phyloP scores from a whole-genome alignment of 31 red algal species.

The Porphyra umbilicalis region DNA sequence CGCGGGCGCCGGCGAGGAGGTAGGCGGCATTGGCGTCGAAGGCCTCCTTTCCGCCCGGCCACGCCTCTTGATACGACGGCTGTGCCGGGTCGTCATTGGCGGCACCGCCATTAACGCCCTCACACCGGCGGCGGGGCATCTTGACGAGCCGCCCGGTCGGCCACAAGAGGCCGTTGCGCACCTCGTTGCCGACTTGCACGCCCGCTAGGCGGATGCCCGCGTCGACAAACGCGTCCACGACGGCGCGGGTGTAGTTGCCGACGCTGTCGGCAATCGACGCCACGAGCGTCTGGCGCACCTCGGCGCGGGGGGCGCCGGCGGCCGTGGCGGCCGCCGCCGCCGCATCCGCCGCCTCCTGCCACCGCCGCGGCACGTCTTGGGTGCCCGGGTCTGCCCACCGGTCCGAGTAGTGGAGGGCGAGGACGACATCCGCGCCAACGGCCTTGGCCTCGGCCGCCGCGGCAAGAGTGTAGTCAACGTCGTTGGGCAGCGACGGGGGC shows the following conservation, averaged over 20 bases:
- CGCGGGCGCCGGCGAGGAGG: neutral
- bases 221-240: neutral
- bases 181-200: neutral
- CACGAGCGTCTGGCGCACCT: too few relatives aligned
- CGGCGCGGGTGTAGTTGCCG: neutral
- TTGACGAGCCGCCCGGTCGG: neutral
- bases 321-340: neutral
- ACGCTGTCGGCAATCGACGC: too few relatives aligned
- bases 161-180: neutral
- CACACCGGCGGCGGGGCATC: neutral
- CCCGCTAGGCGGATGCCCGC: neutral
- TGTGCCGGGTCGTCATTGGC: too few relatives aligned
- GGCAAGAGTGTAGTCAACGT: neutral
- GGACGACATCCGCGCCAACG: neutral
- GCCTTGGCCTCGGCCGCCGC: neutral
- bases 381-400: neutral
- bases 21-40: neutral
- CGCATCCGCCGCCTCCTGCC: neutral
- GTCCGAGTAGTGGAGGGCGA: neutral
- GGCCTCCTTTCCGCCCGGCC: neutral
- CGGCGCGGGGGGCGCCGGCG: neutral
- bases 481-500: neutral
- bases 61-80: neutral
- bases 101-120: too few relatives aligned
- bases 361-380: neutral